Percentiles rank a stretch among this genome's conserved stretches.
These are phyloP conservation scores for Pyronema domesticum DNA, from an alignment of 495 filamentous ascomycete species.

Conservation along the genomic window DNA sequence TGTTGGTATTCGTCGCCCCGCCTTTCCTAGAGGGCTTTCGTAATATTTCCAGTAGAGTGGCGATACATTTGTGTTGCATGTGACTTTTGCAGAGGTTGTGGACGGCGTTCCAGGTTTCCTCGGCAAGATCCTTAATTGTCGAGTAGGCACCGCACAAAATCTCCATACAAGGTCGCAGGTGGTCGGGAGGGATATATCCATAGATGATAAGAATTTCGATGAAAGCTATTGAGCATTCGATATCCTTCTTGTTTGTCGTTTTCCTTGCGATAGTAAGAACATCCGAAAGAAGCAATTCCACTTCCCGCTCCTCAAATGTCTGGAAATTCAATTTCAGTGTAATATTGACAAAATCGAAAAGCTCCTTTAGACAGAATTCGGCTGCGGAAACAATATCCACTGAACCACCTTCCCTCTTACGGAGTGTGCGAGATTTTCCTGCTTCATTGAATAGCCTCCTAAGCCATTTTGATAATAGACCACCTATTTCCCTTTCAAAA, in stretches of 20 bases:
- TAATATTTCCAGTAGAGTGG: constrained; percentile 41
- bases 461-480: constrained; percentile 42
- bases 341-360: constrained; percentile 60
- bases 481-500: constrained; percentile 44
- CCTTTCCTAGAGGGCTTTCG: constrained; percentile 27
- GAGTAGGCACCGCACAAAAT: constrained; percentile 70
- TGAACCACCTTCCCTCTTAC: constrained; percentile 20
- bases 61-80: constrained; percentile 51
- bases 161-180: constrained; percentile 52
- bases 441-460: constrained; percentile 37
- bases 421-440: constrained; percentile 29
- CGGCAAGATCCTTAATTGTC: constrained; percentile 48
- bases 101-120: constrained; percentile 57
- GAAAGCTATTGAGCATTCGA: constrained; percentile 55
- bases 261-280: constrained; percentile 56
- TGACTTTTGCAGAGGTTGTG: constrained; percentile 64
- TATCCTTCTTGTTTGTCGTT: constrained; percentile 53
- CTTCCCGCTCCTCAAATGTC: constrained; percentile 47
- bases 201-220: constrained; percentile 69
- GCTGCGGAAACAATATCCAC: constrained; percentile 30
- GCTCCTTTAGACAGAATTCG: constrained; percentile 46
- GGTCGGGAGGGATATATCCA: constrained; percentile 49
- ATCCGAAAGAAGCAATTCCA: constrained; percentile 46
- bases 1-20: constrained; percentile 37
- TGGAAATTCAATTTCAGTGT: constrained; percentile 72